A percentile compares a stretch with the other conserved stretches of the same genome.
phyloP scores from a whole-genome alignment of 2,329 filamentous ascomycete species.

The Fusarium nurragi region DNA sequence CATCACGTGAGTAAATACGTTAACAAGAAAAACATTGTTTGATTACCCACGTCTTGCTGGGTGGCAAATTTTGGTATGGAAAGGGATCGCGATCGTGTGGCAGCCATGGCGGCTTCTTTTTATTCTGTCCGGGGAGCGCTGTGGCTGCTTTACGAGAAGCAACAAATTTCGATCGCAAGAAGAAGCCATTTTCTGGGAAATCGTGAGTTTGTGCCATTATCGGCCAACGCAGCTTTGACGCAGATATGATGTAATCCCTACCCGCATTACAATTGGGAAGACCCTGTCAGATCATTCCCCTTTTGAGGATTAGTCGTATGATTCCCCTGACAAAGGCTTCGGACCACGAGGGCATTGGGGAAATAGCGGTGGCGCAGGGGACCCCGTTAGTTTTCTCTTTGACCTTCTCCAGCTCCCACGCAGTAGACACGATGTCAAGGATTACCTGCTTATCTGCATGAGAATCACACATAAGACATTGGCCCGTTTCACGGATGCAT shows the following conservation, averaged over 20 bases:
- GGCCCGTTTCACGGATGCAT: background rate
- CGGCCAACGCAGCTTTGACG: background rate
- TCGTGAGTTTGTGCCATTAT: background rate
- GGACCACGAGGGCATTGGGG: background rate
- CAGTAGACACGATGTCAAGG: background rate
- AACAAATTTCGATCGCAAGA: background rate
- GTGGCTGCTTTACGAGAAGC: background rate
- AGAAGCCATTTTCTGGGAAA: background rate
- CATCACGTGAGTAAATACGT: conserved; percentile 4
- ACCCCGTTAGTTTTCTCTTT: background rate
- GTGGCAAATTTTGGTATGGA: background rate
- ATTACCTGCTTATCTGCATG: background rate
- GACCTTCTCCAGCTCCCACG: background rate
- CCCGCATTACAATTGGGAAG: background rate
- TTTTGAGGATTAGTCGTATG: background rate
- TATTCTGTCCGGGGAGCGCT: background rate
- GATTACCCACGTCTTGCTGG: conserved; percentile 3
- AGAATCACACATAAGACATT: background rate
- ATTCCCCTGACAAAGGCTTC: background rate
- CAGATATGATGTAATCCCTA: conserved; percentile 2
- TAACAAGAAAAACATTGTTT: background rate
- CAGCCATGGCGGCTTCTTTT: background rate
- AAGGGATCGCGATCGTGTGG: background rate
- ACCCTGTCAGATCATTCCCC: background rate
- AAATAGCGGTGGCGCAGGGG: background rate